A percentile compares a stretch with the other conserved stretches of the same genome.
Evolutionary conservation across 2,329 filamentous ascomycete species (phyloP).

Genomic region (Aspergillus sp.): DNA sequence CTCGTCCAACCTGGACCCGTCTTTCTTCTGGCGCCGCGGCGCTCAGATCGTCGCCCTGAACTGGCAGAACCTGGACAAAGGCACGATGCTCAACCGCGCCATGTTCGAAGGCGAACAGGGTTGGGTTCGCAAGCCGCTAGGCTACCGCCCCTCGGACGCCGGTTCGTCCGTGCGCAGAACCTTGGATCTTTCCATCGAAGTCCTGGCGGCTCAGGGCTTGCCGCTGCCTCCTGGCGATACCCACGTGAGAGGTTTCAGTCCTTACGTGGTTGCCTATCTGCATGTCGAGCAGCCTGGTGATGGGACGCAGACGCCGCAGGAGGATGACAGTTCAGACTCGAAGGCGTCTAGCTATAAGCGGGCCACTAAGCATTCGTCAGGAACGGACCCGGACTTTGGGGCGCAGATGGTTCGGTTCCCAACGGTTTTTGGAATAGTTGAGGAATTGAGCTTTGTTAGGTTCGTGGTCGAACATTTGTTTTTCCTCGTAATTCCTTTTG

Average conservation of each 20-base stretch:
- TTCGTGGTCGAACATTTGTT: slow-evolving; percentile 37
- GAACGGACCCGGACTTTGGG: slow-evolving; percentile 57
- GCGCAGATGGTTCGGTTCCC: slow-evolving; percentile 52
- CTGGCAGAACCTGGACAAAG: slow-evolving; percentile 84
- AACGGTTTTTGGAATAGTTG: slow-evolving; percentile 48
- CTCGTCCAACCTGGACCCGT: slow-evolving; percentile 80
- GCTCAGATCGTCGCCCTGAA: slow-evolving; percentile 88
- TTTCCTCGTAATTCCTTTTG: slow-evolving; percentile 1
- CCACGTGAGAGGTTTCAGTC: slow-evolving; percentile 53
- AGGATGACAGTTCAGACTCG: slow-evolving; percentile 38
- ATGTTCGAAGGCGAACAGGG: slow-evolving; percentile 78
- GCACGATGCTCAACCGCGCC: slow-evolving; percentile 91
- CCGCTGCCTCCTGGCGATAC: slow-evolving; percentile 52
- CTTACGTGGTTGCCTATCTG: slow-evolving; percentile 69
- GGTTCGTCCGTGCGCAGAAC: slow-evolving; percentile 40
- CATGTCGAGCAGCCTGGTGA: slow-evolving; percentile 63
- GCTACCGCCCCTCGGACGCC: slow-evolving; percentile 47
- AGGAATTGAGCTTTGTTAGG: slow-evolving; percentile 65
- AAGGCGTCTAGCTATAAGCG: slow-evolving; percentile 46
- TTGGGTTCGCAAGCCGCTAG: slow-evolving; percentile 75
- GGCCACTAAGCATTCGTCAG: slow-evolving; percentile 46
- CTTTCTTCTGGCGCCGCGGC: slow-evolving; percentile 76
- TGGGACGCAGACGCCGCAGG: slow-evolving; percentile 34
- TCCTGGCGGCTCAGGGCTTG: slow-evolving; percentile 69
- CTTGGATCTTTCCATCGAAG: slow-evolving; percentile 59